Conservation (phyloP, 1,284 basidiomycete species). For the Ustilago lituana region DNA sequence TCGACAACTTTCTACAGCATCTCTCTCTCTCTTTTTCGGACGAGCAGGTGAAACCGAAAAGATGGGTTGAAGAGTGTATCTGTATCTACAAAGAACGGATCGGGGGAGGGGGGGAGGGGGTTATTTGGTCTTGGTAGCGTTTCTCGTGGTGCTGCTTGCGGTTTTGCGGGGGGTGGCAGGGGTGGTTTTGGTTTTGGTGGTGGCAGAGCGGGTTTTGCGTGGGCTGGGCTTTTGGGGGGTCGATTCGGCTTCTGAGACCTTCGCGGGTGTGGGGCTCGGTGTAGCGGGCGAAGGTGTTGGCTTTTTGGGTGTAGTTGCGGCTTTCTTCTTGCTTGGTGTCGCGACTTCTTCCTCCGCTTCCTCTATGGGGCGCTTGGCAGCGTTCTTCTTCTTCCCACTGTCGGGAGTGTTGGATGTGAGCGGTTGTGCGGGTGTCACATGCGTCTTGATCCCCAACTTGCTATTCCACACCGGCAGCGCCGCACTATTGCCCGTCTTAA, state of each 20-base stretch:
- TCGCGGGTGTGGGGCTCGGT: too few relatives aligned
- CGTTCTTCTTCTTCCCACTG: not conserved
- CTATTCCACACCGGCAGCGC: slow-evolving; percentile 90
- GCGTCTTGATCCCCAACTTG: slow-evolving; percentile 71
- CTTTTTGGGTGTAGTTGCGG: too few relatives aligned
- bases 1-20: too few relatives aligned
- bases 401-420: not conserved
- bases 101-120: too few relatives aligned
- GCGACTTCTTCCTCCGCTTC: slow-evolving; percentile 1
- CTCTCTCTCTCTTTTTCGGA: too few relatives aligned
- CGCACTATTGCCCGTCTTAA: slow-evolving; percentile 88
- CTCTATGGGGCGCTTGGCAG: slow-evolving; percentile 5
- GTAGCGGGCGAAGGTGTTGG: too few relatives aligned
- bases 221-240: slow-evolving; percentile 9
- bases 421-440: slow-evolving; percentile 5
- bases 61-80: too few relatives aligned
- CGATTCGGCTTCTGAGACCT: too few relatives aligned
- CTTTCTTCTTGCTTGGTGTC: slow-evolving; percentile 3
- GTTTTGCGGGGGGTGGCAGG: slow-evolving; percentile 2
- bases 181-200: slow-evolving; percentile 1
- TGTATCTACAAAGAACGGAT: too few relatives aligned
- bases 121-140: slow-evolving; percentile 19
- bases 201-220: slow-evolving; percentile 21
- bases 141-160: slow-evolving; percentile 10
- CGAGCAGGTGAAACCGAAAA: too few relatives aligned